Percentiles rank a stretch among this genome's conserved stretches.
phyloP scores from a whole-genome alignment of 495 filamentous ascomycete genomes.

The Penicillium mononematosum region DNA sequence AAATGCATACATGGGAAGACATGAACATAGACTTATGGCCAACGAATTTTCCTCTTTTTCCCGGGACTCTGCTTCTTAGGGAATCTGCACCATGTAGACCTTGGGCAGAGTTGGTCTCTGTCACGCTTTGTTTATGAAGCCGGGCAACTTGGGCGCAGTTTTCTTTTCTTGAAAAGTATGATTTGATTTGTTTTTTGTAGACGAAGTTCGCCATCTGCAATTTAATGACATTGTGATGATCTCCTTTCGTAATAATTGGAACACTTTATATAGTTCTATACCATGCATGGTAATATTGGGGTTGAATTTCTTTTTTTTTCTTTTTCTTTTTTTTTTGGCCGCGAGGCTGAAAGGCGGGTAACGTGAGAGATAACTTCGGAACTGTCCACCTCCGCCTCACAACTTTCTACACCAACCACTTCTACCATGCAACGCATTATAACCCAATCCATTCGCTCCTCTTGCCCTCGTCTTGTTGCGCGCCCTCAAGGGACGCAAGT shows the following conservation, averaged over 20 bases:
- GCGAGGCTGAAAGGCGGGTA: neutral
- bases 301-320: neutral
- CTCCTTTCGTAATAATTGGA: constrained; percentile 8
- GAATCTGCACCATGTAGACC: constrained; percentile 28
- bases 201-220: constrained; percentile 39
- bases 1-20: constrained; percentile 42
- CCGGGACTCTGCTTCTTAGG: constrained; percentile 17
- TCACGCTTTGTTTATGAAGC: constrained; percentile 32
- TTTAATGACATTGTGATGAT: constrained; percentile 43
- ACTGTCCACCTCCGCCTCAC: neutral
- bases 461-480: neutral
- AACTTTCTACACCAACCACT: neutral
- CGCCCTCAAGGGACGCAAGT: neutral
- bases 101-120: constrained; percentile 26
- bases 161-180: constrained; percentile 40
- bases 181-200: constrained; percentile 28
- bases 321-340: neutral
- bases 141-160: constrained; percentile 34
- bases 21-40: constrained; percentile 23
- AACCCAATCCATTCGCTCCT: constrained; percentile 12
- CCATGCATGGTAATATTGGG: neutral
- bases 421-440: constrained; percentile 21
- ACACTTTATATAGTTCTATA: neutral
- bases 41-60: constrained; percentile 20
- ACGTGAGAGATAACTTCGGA: neutral